Base-by-base conservation (phyloP, 1,284 basidiomycete species). In the Meripilus lineatus region DNA sequence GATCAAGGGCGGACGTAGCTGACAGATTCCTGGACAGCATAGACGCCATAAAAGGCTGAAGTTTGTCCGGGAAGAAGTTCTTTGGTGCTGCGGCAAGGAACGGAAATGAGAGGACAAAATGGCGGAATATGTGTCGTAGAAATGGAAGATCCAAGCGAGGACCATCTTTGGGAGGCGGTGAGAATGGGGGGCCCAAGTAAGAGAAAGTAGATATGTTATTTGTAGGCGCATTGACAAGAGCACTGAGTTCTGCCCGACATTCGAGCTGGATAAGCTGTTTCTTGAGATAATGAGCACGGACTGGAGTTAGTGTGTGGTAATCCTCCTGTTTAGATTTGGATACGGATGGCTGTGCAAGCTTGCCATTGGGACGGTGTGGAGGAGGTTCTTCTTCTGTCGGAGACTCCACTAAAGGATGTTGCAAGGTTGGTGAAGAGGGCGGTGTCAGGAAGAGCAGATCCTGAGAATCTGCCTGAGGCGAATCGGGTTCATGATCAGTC, bases 21-120 rank as follows among this genome's bases (percentile, higher is more conserved):
- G 81, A 75, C 34, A 93, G 70, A 58, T 91, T 89, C 42, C 87
- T 77, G 1, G 87, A 72, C 11, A 96, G 70, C 52, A 93, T 76
- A 25, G 85, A 89, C 18, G 82, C 80, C 45, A 93, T 74, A 64
- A 96, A 96, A 0, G 93, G 93, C 67, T 96, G 93, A 1, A 97
- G 77, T 64, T 97, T 97, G 50, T 84, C 80, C 1, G 87, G 82
- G 68, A 93, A 97, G 67, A 97, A 96, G 53, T 88, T 77, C 52
- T 84, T 79, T 1, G 91, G 91, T 0, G 91, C 91, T 1, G 84
- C 70, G 37, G 82, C 79, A 60, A 97, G 81, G 70, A 97, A 95
- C 10, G 93, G 93, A 61, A 97, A 97, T 0, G 92, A 88, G 45
- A 96, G 74, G 48, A 96, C 74, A 61, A 92, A 96, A 60, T 93